phyloP scores from a whole-genome alignment of 2,329 filamentous ascomycete species.

The Bipolaris gigantea region DNA sequence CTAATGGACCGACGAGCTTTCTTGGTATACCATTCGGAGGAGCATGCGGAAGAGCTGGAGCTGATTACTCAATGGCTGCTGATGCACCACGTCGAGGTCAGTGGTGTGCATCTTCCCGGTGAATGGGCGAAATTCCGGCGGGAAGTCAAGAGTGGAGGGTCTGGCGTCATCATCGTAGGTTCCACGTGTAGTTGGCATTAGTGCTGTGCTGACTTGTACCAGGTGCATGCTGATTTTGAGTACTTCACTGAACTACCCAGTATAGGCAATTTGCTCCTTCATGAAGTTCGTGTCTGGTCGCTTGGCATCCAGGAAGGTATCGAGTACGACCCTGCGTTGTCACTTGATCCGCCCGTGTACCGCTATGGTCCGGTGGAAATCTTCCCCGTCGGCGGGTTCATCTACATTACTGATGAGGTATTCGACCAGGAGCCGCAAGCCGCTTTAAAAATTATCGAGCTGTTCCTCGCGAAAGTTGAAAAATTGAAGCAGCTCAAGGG shows the following conservation, averaged over 20 bases:
- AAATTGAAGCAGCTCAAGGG: slow-evolving; percentile 18
- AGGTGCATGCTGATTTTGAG: slow-evolving; percentile 39
- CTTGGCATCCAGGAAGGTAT: slow-evolving; percentile 32
- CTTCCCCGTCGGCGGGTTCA: slow-evolving; percentile 46
- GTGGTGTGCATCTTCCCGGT: slow-evolving; percentile 25
- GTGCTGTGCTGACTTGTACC: slow-evolving; percentile 8
- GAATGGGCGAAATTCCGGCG: slow-evolving; percentile 33
- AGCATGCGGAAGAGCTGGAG: slow-evolving; percentile 35
- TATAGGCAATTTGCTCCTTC: slow-evolving; percentile 38
- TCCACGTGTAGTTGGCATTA: background rate
- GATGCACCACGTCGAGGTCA: slow-evolving; percentile 35
- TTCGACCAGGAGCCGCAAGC: slow-evolving; percentile 45
- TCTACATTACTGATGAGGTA: slow-evolving; percentile 50
- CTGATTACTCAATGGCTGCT: slow-evolving; percentile 38
- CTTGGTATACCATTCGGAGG: slow-evolving; percentile 32
- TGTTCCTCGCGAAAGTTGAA: slow-evolving; percentile 37
- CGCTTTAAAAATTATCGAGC: slow-evolving; percentile 43
- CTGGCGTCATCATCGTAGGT: slow-evolving; percentile 35
- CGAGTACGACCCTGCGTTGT: slow-evolving; percentile 19
- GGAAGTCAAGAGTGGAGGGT: slow-evolving; percentile 19
- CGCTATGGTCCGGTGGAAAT: slow-evolving; percentile 34
- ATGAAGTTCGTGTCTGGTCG: slow-evolving; percentile 38
- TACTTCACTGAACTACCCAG: slow-evolving; percentile 35
- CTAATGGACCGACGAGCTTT: slow-evolving; percentile 29
- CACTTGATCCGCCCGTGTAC: slow-evolving; percentile 14